phyloP scores from a whole-genome alignment of 1,284 basidiomycete genomes.

The Ganoderma resinaceum region DNA sequence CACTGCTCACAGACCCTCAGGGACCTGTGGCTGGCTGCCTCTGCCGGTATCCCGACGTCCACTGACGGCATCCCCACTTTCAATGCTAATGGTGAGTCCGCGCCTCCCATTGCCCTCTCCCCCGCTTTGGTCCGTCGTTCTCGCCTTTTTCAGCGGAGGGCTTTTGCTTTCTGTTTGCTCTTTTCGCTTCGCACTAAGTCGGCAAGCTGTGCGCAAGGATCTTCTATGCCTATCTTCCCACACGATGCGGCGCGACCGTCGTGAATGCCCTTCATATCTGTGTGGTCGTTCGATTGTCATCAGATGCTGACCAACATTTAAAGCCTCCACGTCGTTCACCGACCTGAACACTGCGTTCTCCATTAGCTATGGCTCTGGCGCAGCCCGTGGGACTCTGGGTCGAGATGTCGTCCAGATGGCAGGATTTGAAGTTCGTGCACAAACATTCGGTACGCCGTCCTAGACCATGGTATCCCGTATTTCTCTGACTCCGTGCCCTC shows the following conservation, averaged over 20 bases:
- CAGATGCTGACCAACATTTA: background rate
- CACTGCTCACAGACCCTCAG: constrained; percentile 16
- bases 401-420: constrained; percentile 51
- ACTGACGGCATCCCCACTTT: constrained; percentile 34
- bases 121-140: background rate
- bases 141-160: background rate
- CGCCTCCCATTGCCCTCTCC: background rate
- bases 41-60: constrained; percentile 23
- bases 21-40: constrained; percentile 41
- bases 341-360: constrained; percentile 35
- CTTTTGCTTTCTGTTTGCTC: background rate
- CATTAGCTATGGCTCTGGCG: constrained; percentile 44
- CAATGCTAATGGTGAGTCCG: constrained; percentile 30
- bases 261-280: background rate
- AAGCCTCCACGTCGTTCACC: constrained; percentile 39
- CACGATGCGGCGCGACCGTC: background rate
- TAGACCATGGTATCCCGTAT: constrained; percentile 6
- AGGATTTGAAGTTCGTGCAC: constrained; percentile 49
- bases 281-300: background rate
- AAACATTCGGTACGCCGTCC: constrained; percentile 47
- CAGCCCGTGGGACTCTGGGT: constrained; percentile 43
- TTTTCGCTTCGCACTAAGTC: too few species aligned
- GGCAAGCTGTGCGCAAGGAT: too few species aligned
- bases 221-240: background rate
- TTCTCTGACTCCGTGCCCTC: background rate